Base-by-base conservation (phyloP, 2,329 filamentous ascomycete species). In the Aschersonia sp. region DNA sequence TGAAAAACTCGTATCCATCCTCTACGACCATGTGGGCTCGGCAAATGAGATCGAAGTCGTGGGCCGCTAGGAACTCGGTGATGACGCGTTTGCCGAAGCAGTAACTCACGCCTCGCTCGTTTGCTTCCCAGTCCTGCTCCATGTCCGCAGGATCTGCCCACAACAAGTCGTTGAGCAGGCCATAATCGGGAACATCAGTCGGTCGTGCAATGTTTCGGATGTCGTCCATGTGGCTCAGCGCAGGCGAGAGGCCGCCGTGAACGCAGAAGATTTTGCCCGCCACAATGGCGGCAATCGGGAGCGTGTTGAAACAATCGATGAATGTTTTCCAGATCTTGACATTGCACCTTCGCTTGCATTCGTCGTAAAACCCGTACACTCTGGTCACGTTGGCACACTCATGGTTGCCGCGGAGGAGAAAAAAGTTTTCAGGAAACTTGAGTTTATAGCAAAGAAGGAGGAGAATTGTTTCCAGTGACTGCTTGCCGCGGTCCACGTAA, bases 311-410 rank as follows among this genome's bases (percentile, higher is more conserved):
- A 30, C 86, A 92, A 62, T 97, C 90, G 46, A 95, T 83, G 61
- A 97, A 97, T 0, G 87, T 94, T 72, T 97, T 97, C 90, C 90
- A 97, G 48, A 94, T 81, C 70, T 96, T 96, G 63, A 96, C 87
- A 61, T 95, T 96, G 71, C 86, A 95, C 52, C 90, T 78, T 54
- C 90, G 78, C 70, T 97, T 97, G 75, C 90, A 97, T 63, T 97
- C 90, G 59, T 97, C 90, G 68, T 97, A 97, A 66, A 97, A 97
- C 2, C 90, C 90, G 64, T 96, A 96, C 37, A 97, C 87, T 50
- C 90, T 79, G 11, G 88, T 97, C 47, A 97, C 88, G 55, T 94
- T 95, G 57, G 90, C 90, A 66, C 90, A 96, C 65, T 97, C 90
- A 66, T 97, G 90, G 61, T 97, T 97, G 48, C 90, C 90, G 49